Percentiles rank a stretch among this genome's conserved stretches.
Evolutionary conservation across 2,329 filamentous ascomycete genomes (phyloP).

Genomic region (Talaromyces atroroseus): DNA sequence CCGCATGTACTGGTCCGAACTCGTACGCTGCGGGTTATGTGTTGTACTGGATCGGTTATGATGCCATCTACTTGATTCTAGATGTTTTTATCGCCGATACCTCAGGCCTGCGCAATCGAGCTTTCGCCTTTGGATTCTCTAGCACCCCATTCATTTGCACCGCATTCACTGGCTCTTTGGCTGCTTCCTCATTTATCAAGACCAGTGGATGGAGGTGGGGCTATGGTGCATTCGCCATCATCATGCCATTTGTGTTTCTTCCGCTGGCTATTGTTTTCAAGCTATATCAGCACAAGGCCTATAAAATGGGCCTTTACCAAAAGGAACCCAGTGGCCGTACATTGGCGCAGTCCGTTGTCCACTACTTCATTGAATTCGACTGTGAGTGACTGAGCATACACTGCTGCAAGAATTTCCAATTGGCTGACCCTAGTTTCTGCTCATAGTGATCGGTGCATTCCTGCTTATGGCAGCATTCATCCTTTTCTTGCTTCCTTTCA

Average conservation of each 20-base stretch:
- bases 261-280: slow-evolving; percentile 54
- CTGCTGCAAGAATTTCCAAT: slow-evolving; percentile 27
- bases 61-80: slow-evolving; percentile 52
- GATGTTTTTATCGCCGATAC: slow-evolving; percentile 61
- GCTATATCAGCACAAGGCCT: slow-evolving; percentile 54
- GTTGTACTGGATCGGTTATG: slow-evolving; percentile 55
- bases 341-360: slow-evolving; percentile 40
- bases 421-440: slow-evolving; percentile 37
- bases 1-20: slow-evolving; percentile 54
- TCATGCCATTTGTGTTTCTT: slow-evolving; percentile 51
- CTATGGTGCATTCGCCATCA: slow-evolving; percentile 57
- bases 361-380: slow-evolving; percentile 61
- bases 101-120: slow-evolving; percentile 54
- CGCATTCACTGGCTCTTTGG: slow-evolving; percentile 50
- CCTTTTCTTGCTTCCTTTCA: slow-evolving; percentile 63
- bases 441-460: slow-evolving; percentile 51
- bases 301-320: slow-evolving; percentile 48
- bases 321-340: slow-evolving; percentile 43
- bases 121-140: slow-evolving; percentile 55
- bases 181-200: slow-evolving; percentile 46
- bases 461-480: slow-evolving; percentile 57
- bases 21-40: slow-evolving; percentile 60
- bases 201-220: slow-evolving; percentile 57
- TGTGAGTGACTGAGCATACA: slow-evolving; percentile 28
- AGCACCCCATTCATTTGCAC: slow-evolving; percentile 59